Conservation (phyloP, 1,284 basidiomycete genomes). For the Polyporus tsugae region DNA sequence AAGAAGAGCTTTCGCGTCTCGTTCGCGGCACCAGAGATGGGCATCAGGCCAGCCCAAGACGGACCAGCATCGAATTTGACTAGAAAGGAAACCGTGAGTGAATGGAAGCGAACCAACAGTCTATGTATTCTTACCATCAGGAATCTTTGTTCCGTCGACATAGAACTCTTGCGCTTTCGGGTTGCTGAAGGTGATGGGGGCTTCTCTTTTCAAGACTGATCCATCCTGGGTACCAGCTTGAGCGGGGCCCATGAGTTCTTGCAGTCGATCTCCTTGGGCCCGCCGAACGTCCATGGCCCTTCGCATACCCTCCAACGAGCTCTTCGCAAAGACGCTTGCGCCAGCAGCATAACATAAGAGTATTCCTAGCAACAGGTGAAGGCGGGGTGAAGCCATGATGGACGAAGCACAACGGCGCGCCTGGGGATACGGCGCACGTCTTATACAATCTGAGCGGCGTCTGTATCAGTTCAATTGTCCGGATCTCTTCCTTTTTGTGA, state of each 20-base stretch:
- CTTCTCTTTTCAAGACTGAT: slow-evolving; percentile 29
- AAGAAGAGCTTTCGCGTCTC: slow-evolving; percentile 57
- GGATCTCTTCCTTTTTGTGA: not conserved
- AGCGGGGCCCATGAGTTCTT: slow-evolving; percentile 50
- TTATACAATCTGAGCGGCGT: not conserved
- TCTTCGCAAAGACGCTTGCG: slow-evolving; percentile 21
- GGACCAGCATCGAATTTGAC: slow-evolving; percentile 51
- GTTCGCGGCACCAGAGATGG: slow-evolving; percentile 44
- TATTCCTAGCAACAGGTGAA: slow-evolving; percentile 5
- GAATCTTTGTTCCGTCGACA: slow-evolving; percentile 44
- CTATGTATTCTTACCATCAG: slow-evolving; percentile 38
- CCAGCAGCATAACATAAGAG: slow-evolving; percentile 6
- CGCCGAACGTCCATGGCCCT: slow-evolving; percentile 53
- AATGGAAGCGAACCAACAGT: not conserved
- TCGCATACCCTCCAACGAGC: slow-evolving; percentile 49
- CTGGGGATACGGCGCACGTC: not conserved
- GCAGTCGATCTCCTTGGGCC: slow-evolving; percentile 54
- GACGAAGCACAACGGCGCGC: slow-evolving; percentile 6
- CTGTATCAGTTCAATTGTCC: not conserved
- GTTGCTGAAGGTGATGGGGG: slow-evolving; percentile 44
- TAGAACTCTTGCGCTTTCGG: slow-evolving; percentile 45
- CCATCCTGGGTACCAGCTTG: not conserved
- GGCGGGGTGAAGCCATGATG: slow-evolving; percentile 10
- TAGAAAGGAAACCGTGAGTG: slow-evolving; percentile 13
- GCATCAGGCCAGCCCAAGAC: slow-evolving; percentile 50